These are phyloP conservation scores for Xerocomellus dryophilus DNA, from an alignment of 768 basidiomycete genomes.

Conservation along the genomic window DNA sequence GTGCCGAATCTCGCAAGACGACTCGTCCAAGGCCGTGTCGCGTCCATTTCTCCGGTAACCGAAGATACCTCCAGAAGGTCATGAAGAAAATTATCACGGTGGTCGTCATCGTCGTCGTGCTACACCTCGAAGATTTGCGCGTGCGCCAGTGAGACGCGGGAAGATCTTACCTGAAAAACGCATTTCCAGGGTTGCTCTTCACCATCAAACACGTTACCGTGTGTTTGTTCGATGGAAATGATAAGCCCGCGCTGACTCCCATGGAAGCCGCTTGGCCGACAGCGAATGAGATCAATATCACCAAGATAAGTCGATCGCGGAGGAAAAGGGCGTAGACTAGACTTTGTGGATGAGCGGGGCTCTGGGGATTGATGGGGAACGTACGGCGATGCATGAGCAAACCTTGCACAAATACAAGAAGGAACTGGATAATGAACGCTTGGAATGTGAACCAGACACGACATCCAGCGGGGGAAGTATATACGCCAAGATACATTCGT, in stretches of 20 bases:
- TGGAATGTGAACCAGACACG: conserved; percentile 19
- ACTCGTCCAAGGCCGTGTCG: neutral
- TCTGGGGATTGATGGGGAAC: neutral
- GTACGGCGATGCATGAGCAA: conserved; percentile 20
- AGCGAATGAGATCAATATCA: conserved; percentile 8
- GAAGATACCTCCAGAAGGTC: conserved; percentile 18
- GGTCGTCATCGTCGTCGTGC: conserved; percentile 20
- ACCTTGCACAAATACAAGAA: conserved; percentile 11
- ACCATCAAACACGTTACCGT: conserved; percentile 17
- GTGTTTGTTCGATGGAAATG: conserved; percentile 7
- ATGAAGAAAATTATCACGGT: conserved; percentile 14
- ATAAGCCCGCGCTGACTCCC: conserved; percentile 12
- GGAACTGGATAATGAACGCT: conserved; percentile 9
- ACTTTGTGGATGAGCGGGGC: neutral
- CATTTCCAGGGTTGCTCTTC: conserved; percentile 9
- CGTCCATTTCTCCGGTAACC: conserved; percentile 11
- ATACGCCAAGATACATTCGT: conserved; percentile 16
- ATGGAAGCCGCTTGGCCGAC: conserved; percentile 16
- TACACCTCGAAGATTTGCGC: neutral
- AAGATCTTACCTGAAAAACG: conserved; percentile 20
- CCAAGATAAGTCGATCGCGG: conserved; percentile 1
- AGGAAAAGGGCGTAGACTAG: conserved; percentile 22
- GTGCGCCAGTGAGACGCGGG: too few species aligned
- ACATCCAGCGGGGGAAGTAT: conserved; percentile 7
- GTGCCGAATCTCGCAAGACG: conserved; percentile 18